Base-by-base conservation (phyloP, 306 rosid genomes). In the Adenanthera pavonina region DNA sequence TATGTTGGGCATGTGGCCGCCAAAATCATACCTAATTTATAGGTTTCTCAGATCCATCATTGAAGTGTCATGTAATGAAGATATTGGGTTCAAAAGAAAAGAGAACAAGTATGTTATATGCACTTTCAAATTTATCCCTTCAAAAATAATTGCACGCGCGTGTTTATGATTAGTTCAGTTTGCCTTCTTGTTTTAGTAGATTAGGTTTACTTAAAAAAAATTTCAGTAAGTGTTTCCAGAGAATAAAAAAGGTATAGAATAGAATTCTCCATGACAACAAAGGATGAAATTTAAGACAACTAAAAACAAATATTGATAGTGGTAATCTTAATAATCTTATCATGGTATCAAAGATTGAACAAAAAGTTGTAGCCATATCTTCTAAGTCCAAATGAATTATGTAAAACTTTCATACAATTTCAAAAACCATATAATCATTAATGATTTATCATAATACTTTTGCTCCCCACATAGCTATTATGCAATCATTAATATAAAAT, bases 41-140 rank as follows among this genome's bases (percentile, higher is more conserved):
- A 40, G 36, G 74, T 38, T 80, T 61, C 78, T 61, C 43, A 73
- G 41, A 81, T 65, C 47, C 75, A 65, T 4, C 7, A 41, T 41
- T 0, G 8, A 41, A 41, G 46, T 41, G 46, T 41, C 46, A 15
- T 52, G 4, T 56, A n/a, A 56, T 19, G 13, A 0, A 25, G 14
- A 25, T 12, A 44, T 69, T 44, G 54, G 54, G 62, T 20, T 48
- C 53, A 61, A 4, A 38, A 2, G 52, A 60, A 65, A 51, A n/a
- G 54, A 72, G 19, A 41, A 51, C 34, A 25, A 25, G 30, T 25
- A 25, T 25, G 30, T 25, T 1, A 25, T 25, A 25, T 25, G 30
- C 30, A 25, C 30, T 25, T 25, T 25, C 30, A 25, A 25, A 25
- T 25, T 25, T 25, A 25, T 25, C 30, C 30, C 30, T 25, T 25